These are phyloP conservation scores for Martiniozyma abietophila DNA, from an alignment of 805 yeast genomes.

Conservation along the genomic window DNA sequence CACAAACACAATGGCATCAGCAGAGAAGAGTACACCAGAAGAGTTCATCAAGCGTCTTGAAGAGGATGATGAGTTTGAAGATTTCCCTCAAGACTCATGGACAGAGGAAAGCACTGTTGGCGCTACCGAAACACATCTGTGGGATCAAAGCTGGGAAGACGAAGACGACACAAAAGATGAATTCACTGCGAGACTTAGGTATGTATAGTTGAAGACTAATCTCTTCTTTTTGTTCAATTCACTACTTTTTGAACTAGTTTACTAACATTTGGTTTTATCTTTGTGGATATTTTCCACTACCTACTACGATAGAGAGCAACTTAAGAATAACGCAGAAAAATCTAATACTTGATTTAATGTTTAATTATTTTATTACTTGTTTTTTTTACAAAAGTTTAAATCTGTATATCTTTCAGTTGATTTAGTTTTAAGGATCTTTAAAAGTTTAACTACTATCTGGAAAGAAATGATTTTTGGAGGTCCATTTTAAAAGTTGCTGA, in stretches of 20 bases:
- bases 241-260: not conserved
- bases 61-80: constrained; percentile 96
- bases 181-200: constrained; percentile 66
- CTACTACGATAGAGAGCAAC: too few relatives aligned
- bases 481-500: too few relatives aligned
- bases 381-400: too few relatives aligned
- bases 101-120: constrained; percentile 44
- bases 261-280: too few relatives aligned
- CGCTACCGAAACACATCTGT: constrained; percentile 50
- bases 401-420: too few relatives aligned
- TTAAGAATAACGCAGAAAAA: too few relatives aligned
- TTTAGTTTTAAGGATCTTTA: too few relatives aligned
- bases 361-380: too few relatives aligned
- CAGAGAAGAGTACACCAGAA: constrained; percentile 6
- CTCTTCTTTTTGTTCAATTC: not conserved
- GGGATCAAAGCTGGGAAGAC: constrained; percentile 99
- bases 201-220: constrained; percentile 19
- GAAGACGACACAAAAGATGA: constrained; percentile 82
- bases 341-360: too few relatives aligned
- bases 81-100: constrained; percentile 90
- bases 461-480: too few relatives aligned
- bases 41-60: constrained; percentile 62
- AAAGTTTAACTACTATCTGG: too few relatives aligned
- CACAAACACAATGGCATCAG: constrained; percentile 2
- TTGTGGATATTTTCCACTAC: too few relatives aligned